These are phyloP conservation scores for Kazachstania bromeliacearum DNA, from an alignment of 805 yeast species.

Conservation along the genomic window DNA sequence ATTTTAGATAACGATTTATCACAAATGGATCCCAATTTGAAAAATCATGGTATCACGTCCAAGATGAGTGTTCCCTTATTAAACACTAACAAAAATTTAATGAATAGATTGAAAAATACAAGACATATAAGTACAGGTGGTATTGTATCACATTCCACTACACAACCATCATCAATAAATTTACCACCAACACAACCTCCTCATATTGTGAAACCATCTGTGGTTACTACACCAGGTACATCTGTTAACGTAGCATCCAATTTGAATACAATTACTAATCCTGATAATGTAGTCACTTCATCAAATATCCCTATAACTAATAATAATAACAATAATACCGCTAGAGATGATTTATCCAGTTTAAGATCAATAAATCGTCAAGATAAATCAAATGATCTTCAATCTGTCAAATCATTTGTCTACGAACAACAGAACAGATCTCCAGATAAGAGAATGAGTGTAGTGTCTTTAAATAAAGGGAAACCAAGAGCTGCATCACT, in stretches of 20 bases:
- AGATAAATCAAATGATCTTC: conserved; percentile 13
- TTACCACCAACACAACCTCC: background rate
- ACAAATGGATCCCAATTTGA: conserved; percentile 6
- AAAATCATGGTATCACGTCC: conserved; percentile 20
- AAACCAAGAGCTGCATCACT: background rate
- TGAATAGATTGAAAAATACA: conserved; percentile 22
- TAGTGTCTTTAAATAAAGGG: conserved; percentile 13
- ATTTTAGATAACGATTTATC: conserved; percentile 7
- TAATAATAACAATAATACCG: conserved; percentile 6
- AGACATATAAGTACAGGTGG: conserved; percentile 29
- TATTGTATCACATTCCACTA: conserved; percentile 10
- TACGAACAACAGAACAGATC: conserved; percentile 15
- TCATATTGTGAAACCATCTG: no score
- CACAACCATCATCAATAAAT: conserved; percentile 2
- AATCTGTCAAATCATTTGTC: conserved; percentile 19
- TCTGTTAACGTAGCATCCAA: conserved; percentile 2
- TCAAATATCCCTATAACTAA: background rate
- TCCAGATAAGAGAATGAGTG: conserved; percentile 21
- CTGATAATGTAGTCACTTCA: conserved; percentile 4
- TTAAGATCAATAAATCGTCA: conserved; percentile 11
- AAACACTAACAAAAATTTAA: conserved; percentile 19
- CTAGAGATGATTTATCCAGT: conserved; percentile 16
- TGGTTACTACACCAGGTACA: background rate
- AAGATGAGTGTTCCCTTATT: conserved; percentile 29
- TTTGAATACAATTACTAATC: conserved; percentile 10